Base-by-base conservation (phyloP, 352 stramenopile species). In the Chrysophaeum taylorii region DNA sequence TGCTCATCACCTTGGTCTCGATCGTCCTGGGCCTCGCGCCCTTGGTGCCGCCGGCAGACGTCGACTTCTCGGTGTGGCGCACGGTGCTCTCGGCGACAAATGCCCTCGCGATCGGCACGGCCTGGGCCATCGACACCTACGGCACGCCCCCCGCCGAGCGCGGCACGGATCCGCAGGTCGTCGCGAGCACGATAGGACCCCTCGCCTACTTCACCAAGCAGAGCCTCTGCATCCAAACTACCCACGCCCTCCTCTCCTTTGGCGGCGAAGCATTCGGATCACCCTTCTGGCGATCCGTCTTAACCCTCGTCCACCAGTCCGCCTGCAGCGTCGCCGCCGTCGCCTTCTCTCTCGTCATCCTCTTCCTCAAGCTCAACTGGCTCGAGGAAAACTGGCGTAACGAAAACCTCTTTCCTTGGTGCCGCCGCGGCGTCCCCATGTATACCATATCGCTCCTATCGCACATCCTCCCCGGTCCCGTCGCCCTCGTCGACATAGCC, bases 201-300 rank as follows among this genome's bases (percentile, higher is more conserved):
- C 33, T 33, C 48, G 48, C 48, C 48, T 60, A 33, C 48, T 60
- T 60, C 48, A 60, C 48, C 18, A 60, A 60, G 48, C 48, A 60
- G 5, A 25, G 18, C 33, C 25, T 60, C 18, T 33, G 18, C 5
- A 60, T 60, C 18, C 48, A 60, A 25, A 23, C 5, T 9, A 33
- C 5, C 18, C 48, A 60, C 48, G 18, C 5, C 48, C 9, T 60
- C 48, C 18, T 60, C 18, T 33, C 18, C 5, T 60, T n/a, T 25
- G 18, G 25, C 18, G 48, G 18, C 18, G 48, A 60, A 25, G 9
- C 33, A 9, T 9, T 60, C 18, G 5, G 45, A 18, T 9, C 18
- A 57, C 7, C 9, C 23, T 27, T 31, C 25, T 5, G 7, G 5
- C 18, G 48, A 9, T 9, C 9, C 18, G 18, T 60, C 18, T 5